Evolutionary conservation across 2,329 filamentous ascomycete genomes (phyloP), one percentile per base, ranked within the genome.

Genomic region (Trichophyton simii): DNA sequence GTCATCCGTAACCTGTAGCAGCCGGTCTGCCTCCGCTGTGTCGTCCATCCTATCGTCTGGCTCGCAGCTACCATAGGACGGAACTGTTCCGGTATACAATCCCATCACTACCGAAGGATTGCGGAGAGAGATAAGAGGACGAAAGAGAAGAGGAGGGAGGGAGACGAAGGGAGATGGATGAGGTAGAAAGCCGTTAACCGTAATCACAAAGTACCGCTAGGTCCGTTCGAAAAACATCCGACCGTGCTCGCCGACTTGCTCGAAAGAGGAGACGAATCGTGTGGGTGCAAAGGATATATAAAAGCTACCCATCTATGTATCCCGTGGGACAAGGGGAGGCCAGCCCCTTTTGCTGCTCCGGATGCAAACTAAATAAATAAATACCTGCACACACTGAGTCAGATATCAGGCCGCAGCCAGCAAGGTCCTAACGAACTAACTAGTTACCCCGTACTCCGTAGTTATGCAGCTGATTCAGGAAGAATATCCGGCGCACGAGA

Each of bases 51-150:
- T 55, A 41, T 62, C 57, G 13, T 61, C 59, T n/a, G 63, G 48
- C n/a, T 66, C 63, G 31, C 61, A 65, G 44, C 61, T 60, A 8
- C 65, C 65, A 59, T 66, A 66, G 13, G 63, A 63, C 13, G 59
- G 41, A 52, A 52, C 60, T 15, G 60, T n/a, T 9, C 63, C 52
- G 22, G 55, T 60, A 20, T 61, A 55, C 20, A 22, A 31, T 22
- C 59, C 59, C 64, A 65, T 66, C 6, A 18, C 46, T 44, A 59
- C 44, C 57, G 25, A 57, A 38, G 20, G 13, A 15, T 13, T 13
- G 11, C 34, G 34, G 9, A 13, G 34, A 38, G 9, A 38, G 9
- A 38, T 15, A 28, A 28, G 15, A 15, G 7, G n/a, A 31, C 28
- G 13, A 18, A 9, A 13, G 20, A 13, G 4, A 34, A 28, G 8